Conservation (phyloP, 2,329 filamentous ascomycete genomes). For the Lasiodiplodia sp. region DNA sequence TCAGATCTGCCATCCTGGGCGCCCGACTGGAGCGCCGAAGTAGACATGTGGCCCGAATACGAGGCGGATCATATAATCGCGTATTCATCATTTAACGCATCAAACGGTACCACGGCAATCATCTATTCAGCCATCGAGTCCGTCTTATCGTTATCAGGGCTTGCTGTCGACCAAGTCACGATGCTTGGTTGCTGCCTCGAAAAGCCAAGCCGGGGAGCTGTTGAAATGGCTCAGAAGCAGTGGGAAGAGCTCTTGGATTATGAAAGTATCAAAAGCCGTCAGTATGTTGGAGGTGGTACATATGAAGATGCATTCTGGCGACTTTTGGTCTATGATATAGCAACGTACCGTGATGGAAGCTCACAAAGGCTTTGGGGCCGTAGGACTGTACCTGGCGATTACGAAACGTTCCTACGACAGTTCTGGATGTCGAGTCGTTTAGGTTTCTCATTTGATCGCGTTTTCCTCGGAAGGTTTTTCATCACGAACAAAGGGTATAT, state of each 20-base stretch:
- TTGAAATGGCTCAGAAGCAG: neutral
- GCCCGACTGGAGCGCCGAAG: neutral
- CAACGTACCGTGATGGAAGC: too few relatives aligned
- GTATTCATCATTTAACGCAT: neutral
- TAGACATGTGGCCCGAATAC: neutral
- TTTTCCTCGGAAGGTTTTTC: neutral
- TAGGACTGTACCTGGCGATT: neutral
- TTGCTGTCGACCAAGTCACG: neutral
- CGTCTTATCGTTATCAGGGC: neutral
- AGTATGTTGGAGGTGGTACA: neutral
- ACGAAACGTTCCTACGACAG: neutral
- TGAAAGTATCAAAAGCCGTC: neutral
- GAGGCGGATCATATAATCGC: accelerated
- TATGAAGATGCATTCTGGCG: neutral
- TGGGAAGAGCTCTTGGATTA: neutral
- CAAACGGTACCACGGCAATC: neutral
- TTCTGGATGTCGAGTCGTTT: too few relatives aligned
- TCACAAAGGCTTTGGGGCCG: too few relatives aligned
- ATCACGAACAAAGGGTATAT: neutral
- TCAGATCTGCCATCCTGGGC: neutral
- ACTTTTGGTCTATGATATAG: neutral
- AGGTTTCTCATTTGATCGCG: too few relatives aligned
- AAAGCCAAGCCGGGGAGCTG: accelerated
- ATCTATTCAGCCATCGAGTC: neutral
- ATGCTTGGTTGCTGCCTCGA: neutral